These are phyloP conservation scores for Corylus americana DNA, from an alignment of 306 rosid species.

Conservation along the genomic window DNA sequence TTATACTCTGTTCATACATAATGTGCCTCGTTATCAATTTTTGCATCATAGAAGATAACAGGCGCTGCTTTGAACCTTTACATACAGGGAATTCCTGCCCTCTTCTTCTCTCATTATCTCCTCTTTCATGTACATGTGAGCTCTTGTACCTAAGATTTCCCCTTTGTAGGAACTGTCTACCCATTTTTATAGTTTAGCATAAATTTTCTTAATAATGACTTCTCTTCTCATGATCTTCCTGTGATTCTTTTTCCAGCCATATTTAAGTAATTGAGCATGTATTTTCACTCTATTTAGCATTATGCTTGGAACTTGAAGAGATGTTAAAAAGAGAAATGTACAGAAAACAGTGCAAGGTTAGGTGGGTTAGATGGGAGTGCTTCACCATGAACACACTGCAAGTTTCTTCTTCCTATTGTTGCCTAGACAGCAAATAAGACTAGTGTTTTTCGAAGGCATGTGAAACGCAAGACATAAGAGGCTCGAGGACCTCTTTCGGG, in stretches of 20 bases:
- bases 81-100: constrained; percentile 29
- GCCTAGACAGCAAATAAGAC: too few relatives aligned
- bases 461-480: too few relatives aligned
- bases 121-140: constrained; percentile 47
- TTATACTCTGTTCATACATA: constrained; percentile 42
- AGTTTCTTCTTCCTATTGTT: too few relatives aligned
- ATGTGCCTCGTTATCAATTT: constrained; percentile 71
- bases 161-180: constrained; percentile 37
- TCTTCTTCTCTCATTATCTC: neutral
- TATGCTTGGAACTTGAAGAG: neutral
- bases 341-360: too few relatives aligned
- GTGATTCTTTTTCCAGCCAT: neutral
- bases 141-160: constrained; percentile 37
- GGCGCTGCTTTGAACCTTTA: constrained; percentile 36
- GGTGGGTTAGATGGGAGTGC: too few relatives aligned
- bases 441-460: too few relatives aligned
- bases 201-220: constrained; percentile 6
- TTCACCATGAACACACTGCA: too few relatives aligned
- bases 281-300: neutral
- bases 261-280: neutral
- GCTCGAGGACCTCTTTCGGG: too few relatives aligned
- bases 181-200: constrained; percentile 27
- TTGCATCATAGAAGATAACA: constrained; percentile 65
- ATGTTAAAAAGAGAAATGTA: neutral
- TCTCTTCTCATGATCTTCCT: constrained; percentile 16